Percentiles rank a stretch among this genome's conserved stretches.
These are phyloP conservation scores for Pestalotiopsis sp. DNA, from an alignment of 2,329 filamentous ascomycete species.

Conservation along the genomic window DNA sequence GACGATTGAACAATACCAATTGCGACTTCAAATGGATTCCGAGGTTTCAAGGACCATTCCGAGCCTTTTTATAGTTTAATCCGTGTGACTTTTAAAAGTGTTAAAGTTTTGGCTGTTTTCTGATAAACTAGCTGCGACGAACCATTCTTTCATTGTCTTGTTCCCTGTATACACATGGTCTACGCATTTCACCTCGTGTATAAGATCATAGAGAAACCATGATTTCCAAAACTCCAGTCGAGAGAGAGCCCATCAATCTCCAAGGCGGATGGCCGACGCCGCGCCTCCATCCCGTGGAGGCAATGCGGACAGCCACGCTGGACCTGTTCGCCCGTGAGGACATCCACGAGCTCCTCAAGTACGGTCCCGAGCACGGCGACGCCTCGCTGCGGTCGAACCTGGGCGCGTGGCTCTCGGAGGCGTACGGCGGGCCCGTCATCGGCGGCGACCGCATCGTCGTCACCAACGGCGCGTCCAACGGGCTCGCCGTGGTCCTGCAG, in stretches of 20 bases:
- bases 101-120: too few relatives aligned
- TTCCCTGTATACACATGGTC: too few relatives aligned
- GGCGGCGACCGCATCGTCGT: constrained; percentile 57
- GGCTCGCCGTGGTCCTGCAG: constrained; percentile 62
- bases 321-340: not conserved
- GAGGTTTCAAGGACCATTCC: too few relatives aligned
- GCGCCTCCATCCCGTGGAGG: not conserved
- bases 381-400: not conserved
- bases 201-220: not conserved
- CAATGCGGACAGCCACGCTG: not conserved
- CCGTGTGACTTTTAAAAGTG: too few relatives aligned
- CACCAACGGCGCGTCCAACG: constrained; percentile 68
- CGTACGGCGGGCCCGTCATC: constrained; percentile 32
- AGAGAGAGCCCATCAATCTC: not conserved
- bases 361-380: not conserved
- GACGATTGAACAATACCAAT: too few relatives aligned
- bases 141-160: too few relatives aligned
- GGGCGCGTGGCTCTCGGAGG: not conserved
- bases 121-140: too few relatives aligned
- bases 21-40: too few relatives aligned
- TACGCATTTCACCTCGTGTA: too few relatives aligned
- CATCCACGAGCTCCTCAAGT: not conserved
- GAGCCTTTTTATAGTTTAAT: too few relatives aligned
- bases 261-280: not conserved
- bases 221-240: not conserved